These are phyloP conservation scores for Yamadazyma phyllophila DNA, from an alignment of 805 yeast species.

Conservation along the genomic window DNA sequence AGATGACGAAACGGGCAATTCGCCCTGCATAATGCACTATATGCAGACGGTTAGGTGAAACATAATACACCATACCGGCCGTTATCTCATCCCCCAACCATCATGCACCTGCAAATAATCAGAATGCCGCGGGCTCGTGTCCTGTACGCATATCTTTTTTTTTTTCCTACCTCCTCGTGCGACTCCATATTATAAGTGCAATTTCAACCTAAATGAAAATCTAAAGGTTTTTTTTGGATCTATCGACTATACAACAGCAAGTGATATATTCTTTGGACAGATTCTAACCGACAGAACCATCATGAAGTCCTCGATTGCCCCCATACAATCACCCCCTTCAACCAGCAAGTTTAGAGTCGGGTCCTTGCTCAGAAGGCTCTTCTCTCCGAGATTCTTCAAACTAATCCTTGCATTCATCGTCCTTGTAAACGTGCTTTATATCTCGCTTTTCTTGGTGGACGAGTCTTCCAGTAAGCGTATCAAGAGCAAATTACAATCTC, in stretches of 20 bases:
- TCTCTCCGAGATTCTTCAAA: constrained; percentile 16
- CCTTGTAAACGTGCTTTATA: constrained; percentile 17
- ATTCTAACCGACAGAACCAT: not conserved
- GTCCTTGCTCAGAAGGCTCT: constrained; percentile 12
- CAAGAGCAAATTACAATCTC: constrained; percentile 12
- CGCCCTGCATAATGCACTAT: no score
- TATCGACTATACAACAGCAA: not conserved
- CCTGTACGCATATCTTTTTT: not conserved
- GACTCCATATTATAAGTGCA: not conserved
- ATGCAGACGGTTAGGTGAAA: no score
- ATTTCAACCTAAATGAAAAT: not conserved
- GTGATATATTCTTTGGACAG: not conserved
- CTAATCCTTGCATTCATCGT: constrained; percentile 18
- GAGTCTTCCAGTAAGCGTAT: constrained; percentile 12
- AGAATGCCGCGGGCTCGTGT: not conserved
- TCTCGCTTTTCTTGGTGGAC: constrained; percentile 17
- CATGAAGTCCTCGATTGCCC: constrained; percentile 7
- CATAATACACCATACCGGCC: no score
- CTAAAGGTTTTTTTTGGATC: not conserved
- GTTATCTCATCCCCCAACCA: no score
- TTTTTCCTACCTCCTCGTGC: not conserved
- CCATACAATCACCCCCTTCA: constrained; percentile 4
- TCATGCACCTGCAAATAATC: not conserved
- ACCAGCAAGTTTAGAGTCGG: constrained; percentile 2
- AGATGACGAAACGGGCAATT: no score